A percentile compares a stretch with the other conserved stretches of the same genome.
phyloP scores from a whole-genome alignment of 2,329 filamentous ascomycete species.

The Fusarium marasasianum region DNA sequence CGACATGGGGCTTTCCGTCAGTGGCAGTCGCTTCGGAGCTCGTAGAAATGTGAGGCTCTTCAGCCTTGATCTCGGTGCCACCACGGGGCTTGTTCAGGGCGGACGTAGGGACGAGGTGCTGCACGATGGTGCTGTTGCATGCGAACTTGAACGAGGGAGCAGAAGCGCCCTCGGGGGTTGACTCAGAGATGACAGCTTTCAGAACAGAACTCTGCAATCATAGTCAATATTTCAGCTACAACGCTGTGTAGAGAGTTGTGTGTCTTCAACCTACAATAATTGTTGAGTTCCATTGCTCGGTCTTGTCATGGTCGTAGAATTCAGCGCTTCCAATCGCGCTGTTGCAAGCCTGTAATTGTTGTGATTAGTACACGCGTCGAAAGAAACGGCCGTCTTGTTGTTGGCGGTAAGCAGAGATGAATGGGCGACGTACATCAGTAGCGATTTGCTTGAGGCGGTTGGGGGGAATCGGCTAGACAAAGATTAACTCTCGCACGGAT shows the following conservation, averaged over 20 bases:
- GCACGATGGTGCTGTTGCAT: conserved; percentile 97
- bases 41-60: conserved; percentile 64
- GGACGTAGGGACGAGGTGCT: conserved; percentile 81
- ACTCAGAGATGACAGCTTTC: conserved; percentile 79
- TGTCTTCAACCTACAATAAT: conserved; percentile 77
- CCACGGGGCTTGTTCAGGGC: conserved; percentile 68
- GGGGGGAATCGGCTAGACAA: conserved; percentile 74
- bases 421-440: conserved; percentile 71
- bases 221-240: conserved; percentile 21
- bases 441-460: conserved; percentile 86
- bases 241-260: background rate
- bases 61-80: conserved; percentile 58
- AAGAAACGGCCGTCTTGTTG: background rate
- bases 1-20: conserved; percentile 75
- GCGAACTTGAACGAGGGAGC: conserved; percentile 87
- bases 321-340: conserved; percentile 77
- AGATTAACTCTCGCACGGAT: conserved; percentile 31
- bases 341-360: conserved; percentile 75
- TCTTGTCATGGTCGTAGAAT: conserved; percentile 87
- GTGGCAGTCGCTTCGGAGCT: conserved; percentile 66
- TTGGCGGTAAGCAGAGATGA: conserved; percentile 36
- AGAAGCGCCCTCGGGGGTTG: conserved; percentile 64
- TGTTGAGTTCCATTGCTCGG: conserved; percentile 86
- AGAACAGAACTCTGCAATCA: conserved; percentile 76
- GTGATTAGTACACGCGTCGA: conserved; percentile 20